phyloP scores from a whole-genome alignment of 2,329 filamentous ascomycete genomes.

The Xylaria digitata region DNA sequence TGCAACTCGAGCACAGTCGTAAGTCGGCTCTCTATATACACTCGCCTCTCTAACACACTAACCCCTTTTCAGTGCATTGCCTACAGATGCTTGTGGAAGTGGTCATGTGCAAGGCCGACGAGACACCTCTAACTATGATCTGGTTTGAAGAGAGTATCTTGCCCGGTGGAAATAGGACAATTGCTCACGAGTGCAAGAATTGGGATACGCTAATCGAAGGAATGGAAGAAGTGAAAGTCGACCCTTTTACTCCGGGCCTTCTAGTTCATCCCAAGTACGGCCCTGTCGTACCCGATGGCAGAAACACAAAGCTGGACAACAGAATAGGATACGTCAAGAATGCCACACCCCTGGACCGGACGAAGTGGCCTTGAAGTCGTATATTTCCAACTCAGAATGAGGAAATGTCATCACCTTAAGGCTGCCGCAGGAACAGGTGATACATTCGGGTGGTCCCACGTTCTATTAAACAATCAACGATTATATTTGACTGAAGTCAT shows the following conservation, averaged over 20 bases:
- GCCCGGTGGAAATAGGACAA: constrained; percentile 43
- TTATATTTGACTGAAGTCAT: too few relatives aligned
- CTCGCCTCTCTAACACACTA: neutral
- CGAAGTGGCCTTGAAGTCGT: constrained; percentile 31
- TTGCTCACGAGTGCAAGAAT: constrained; percentile 42
- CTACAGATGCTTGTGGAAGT: constrained; percentile 43
- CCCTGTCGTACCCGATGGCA: constrained; percentile 38
- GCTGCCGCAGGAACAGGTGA: too few relatives aligned
- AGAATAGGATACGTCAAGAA: constrained; percentile 40
- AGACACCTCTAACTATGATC: constrained; percentile 43
- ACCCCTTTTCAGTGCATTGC: constrained; percentile 37
- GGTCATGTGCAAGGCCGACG: constrained; percentile 43
- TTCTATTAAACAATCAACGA: too few relatives aligned
- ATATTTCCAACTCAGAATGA: neutral
- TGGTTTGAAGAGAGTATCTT: constrained; percentile 44
- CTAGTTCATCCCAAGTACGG: constrained; percentile 44
- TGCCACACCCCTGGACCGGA: constrained; percentile 35
- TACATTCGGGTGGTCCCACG: too few relatives aligned
- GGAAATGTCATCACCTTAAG: neutral
- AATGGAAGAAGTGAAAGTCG: constrained; percentile 41
- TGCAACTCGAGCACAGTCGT: constrained; percentile 42
- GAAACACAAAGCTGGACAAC: constrained; percentile 39
- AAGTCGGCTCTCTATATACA: constrained; percentile 2
- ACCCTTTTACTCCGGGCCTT: constrained; percentile 42
- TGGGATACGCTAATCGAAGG: constrained; percentile 41